These are phyloP conservation scores for Petunia hybrid DNA, from an alignment of 305 asterid species.

Conservation along the genomic window DNA sequence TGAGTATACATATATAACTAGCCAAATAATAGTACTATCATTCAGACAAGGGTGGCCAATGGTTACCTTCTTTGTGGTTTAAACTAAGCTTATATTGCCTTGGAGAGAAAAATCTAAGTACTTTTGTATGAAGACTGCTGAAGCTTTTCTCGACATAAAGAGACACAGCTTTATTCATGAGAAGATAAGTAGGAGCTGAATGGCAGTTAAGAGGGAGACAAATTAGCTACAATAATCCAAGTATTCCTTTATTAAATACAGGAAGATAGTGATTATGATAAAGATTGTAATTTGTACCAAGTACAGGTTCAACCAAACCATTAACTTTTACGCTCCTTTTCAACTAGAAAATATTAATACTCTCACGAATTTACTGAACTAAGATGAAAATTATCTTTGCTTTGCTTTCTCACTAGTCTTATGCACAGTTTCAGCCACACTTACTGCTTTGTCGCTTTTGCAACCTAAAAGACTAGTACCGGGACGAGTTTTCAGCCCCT, in stretches of 20 bases:
- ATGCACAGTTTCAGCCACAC: constrained; percentile 29
- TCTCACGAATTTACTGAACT: constrained; percentile 24
- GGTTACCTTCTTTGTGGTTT: constrained; percentile 2
- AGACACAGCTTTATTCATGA: constrained; percentile 5
- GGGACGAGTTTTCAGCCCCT: constrained; percentile 17
- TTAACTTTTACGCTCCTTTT: constrained; percentile 3
- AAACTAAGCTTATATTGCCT: not conserved
- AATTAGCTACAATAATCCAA: constrained; percentile 31
- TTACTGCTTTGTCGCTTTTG: constrained; percentile 35
- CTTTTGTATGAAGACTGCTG: constrained; percentile 23
- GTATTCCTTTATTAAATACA: constrained; percentile 6
- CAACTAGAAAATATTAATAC: not conserved
- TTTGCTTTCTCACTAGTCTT: constrained; percentile 23
- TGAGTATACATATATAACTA: constrained; percentile 22
- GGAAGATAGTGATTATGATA: not conserved
- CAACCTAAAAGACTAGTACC: constrained; percentile 44
- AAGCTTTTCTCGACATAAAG: constrained; percentile 31
- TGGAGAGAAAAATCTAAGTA: not conserved
- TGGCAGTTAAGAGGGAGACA: constrained; percentile 31
- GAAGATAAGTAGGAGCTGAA: constrained; percentile 18
- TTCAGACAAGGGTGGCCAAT: constrained; percentile 23
- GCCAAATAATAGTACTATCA: constrained; percentile 35
- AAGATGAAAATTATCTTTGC: constrained; percentile 35
- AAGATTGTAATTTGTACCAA: constrained; percentile 19
- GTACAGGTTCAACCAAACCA: constrained; percentile 21